These are phyloP conservation scores for Xylaria sp. DNA, from an alignment of 2,329 filamentous ascomycete genomes.

Conservation along the genomic window DNA sequence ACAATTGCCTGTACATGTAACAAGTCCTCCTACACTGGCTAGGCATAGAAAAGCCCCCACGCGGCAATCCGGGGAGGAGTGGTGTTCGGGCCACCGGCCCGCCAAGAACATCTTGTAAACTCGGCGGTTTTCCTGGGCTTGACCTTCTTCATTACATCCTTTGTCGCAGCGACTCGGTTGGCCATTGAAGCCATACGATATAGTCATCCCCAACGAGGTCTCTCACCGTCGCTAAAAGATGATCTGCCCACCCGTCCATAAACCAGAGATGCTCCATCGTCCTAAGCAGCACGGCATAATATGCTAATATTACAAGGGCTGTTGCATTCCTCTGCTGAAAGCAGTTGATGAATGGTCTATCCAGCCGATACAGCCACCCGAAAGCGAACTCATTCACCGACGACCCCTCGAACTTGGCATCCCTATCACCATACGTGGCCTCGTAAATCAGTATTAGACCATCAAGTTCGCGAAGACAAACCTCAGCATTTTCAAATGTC, in stretches of 20 bases:
- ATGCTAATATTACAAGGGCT: constrained; percentile 4
- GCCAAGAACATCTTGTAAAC: neutral
- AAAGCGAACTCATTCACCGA: constrained; percentile 8
- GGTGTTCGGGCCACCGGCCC: neutral
- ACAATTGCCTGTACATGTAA: neutral
- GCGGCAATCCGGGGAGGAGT: neutral
- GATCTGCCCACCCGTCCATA: constrained; percentile 1
- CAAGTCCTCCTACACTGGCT: neutral
- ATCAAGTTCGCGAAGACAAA: constrained; percentile 1
- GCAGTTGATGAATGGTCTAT: neutral
- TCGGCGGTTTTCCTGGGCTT: no score
- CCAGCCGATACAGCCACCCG: constrained; percentile 1
- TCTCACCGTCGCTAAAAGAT: neutral
- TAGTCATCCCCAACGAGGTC: neutral
- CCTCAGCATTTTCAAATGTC: neutral
- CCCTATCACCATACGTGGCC: constrained; percentile 1
- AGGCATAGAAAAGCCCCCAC: neutral
- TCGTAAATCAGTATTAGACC: neutral
- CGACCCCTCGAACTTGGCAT: neutral
- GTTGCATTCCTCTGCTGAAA: neutral
- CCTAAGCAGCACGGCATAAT: constrained; percentile 6
- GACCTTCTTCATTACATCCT: neutral
- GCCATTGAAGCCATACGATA: neutral
- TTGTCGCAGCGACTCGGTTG: neutral
- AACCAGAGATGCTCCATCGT: constrained; percentile 1